Evolutionary conservation across 208 protist species (phyloP), one percentile per base, ranked within the genome.

Genomic region (Vickermania spadyakhi): DNA sequence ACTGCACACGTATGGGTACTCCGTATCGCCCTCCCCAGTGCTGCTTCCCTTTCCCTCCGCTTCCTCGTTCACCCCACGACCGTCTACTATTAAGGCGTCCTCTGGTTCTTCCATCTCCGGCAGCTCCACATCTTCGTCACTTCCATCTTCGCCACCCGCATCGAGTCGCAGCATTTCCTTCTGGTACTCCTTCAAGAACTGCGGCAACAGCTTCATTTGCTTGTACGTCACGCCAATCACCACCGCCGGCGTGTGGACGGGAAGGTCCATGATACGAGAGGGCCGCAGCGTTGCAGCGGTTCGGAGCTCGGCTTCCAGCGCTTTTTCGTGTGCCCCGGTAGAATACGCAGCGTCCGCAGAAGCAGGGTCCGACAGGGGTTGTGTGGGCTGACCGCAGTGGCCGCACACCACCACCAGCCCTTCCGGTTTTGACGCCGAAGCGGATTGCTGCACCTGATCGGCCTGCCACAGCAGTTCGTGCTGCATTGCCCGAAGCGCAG

Each of bases 181-280:
- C 64, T 91, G 81, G 56, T 93, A 94, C 69, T 96, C 86, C 49
- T 85, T 72, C 23, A 96, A 63, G 64, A 96, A 94, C 26, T 73
- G 75, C 2, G 88, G 85, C 26, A 93, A 75, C 28, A 90, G 61
- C 52, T 83, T 86, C 91, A 93, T 93, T 28, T 93, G 75, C 75
- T 95, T 96, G 73, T 92, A 96, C 14, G 92, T 42, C 3, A 93
- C 80, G 1, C 91, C 91, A 1, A 89, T 80, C 42, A 73, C 89
- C 5, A 93, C 3, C 13, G 79, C 68, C 0, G 80, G 75, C 28
- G 74, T 66, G 2, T 77, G 81, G 14, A 70, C 66, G n/a, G 53
- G 41, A 55, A 96, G 69, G 42, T 93, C 81, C 27, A 96, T 72
- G 28, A 92, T 69, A 42, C 85, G 83, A 5, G 51, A 42, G 4